These are phyloP conservation scores for Aphanomyces astaci DNA, from an alignment of 352 stramenopile genomes.

Conservation along the genomic window DNA sequence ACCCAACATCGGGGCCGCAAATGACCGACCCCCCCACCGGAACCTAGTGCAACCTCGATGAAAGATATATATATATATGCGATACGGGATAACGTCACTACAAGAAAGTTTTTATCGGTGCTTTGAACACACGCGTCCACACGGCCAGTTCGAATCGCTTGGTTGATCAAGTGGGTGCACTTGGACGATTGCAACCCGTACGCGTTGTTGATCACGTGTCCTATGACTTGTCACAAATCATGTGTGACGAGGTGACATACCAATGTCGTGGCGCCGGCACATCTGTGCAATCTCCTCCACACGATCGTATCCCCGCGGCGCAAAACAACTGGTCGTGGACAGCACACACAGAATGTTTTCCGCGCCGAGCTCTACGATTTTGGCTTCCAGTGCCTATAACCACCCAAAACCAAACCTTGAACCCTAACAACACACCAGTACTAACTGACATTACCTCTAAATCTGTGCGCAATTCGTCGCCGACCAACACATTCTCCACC, in stretches of 20 bases:
- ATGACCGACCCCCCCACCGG: conserved; percentile 92
- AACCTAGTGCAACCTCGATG: background rate
- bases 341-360: conserved; percentile 89
- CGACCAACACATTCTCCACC: conserved; percentile 58
- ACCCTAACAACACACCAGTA: background rate
- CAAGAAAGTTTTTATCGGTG: conserved; percentile 99
- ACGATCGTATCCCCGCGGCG: conserved; percentile 91
- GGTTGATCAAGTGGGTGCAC: conserved; percentile 90
- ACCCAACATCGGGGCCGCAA: conserved; percentile 47
- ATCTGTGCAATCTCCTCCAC: conserved; percentile 90
- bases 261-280: conserved; percentile 62
- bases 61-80: too few relatives aligned
- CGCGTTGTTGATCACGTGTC: conserved; percentile 98
- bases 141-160: conserved; percentile 80
- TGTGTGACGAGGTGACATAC: conserved; percentile 23
- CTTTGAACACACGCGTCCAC: conserved; percentile 97
- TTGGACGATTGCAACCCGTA: conserved; percentile 96
- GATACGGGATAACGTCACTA: conserved; percentile 27
- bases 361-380: conserved; percentile 50
- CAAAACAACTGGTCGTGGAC: conserved; percentile 98
- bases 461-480: conserved; percentile 88
- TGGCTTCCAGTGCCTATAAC: conserved; percentile 44
- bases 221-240: conserved; percentile 21
- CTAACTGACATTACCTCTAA: conserved; percentile 33
- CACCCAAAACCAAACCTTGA: background rate